Conservation (phyloP, 2,329 filamentous ascomycete genomes). For the Stemphylium lycopersici region DNA sequence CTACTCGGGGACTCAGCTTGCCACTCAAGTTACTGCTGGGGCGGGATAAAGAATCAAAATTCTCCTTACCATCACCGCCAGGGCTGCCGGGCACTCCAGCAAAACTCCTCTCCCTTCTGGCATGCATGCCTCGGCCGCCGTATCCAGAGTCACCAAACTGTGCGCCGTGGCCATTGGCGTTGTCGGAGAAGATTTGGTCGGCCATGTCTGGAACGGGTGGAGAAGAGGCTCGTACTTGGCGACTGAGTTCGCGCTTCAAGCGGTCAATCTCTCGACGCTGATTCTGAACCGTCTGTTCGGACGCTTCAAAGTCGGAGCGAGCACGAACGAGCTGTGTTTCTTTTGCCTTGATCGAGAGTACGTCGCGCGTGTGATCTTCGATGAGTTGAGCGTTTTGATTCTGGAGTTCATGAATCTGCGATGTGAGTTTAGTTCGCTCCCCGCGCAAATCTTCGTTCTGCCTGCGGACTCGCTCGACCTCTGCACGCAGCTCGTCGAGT, state of each 20-base stretch:
- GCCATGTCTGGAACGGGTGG: conserved; percentile 57
- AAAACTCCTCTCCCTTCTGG: conserved; percentile 36
- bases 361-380: conserved; percentile 94
- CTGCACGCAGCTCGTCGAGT: conserved; percentile 81
- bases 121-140: conserved; percentile 50
- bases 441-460: conserved; percentile 81
- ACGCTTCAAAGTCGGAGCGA: conserved; percentile 84
- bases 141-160: conserved; percentile 43
- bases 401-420: conserved; percentile 91
- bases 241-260: conserved; percentile 80
- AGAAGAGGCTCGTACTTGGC: conserved; percentile 61
- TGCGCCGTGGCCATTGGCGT: conserved; percentile 54
- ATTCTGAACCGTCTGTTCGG: conserved; percentile 83
- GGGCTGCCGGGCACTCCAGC: conserved; percentile 41
- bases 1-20: conserved; percentile 50
- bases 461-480: conserved; percentile 78
- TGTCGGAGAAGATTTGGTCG: conserved; percentile 62
- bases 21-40: conserved; percentile 44
- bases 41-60: conserved; percentile 47
- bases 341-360: conserved; percentile 96
- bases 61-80: conserved; percentile 56
- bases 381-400: conserved; percentile 97
- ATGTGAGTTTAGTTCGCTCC: conserved; percentile 80
- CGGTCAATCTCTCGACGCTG: conserved; percentile 88
- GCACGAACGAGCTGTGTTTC: conserved; percentile 95